Conservation (phyloP, 75 land plant species). For the Cryptomeria japonica region DNA sequence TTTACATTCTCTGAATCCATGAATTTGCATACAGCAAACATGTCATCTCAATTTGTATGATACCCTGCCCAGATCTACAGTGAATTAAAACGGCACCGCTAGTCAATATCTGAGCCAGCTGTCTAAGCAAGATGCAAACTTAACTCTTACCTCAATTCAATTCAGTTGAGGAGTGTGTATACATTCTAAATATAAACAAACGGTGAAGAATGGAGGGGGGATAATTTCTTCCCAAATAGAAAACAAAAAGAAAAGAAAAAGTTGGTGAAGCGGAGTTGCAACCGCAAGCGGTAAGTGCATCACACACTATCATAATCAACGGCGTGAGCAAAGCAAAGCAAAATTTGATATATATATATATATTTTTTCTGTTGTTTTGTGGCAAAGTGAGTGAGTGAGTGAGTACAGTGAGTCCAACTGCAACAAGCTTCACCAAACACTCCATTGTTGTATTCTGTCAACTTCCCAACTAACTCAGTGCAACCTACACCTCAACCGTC, state of each 20-base stretch:
- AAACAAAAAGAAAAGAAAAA: not conserved
- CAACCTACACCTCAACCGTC: not conserved
- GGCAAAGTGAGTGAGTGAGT: not conserved
- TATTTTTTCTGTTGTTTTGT: not conserved
- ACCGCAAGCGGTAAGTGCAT: not conserved
- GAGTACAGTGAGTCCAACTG: not conserved
- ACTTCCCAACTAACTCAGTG: slow-evolving; percentile 2
- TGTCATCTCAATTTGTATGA: not conserved
- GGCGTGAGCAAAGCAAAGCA: not conserved
- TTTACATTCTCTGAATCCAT: not conserved
- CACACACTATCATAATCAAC: not conserved
- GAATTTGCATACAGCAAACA: not conserved
- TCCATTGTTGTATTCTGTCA: not conserved
- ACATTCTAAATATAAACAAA: no score
- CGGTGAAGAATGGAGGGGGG: not conserved
- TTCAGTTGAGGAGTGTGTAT: no score
- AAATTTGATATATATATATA: no score
- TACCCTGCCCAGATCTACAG: not conserved
- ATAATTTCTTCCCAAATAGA: not conserved
- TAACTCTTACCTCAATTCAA: not conserved
- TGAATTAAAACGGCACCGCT: not conserved
- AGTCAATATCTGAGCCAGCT: not conserved
- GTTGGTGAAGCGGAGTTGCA: slow-evolving; percentile 3
- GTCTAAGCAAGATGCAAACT: not conserved
- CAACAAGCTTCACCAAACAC: not conserved